These are phyloP conservation scores for Aspergillus awamori DNA, from an alignment of 2,329 filamentous ascomycete genomes.

Conservation along the genomic window DNA sequence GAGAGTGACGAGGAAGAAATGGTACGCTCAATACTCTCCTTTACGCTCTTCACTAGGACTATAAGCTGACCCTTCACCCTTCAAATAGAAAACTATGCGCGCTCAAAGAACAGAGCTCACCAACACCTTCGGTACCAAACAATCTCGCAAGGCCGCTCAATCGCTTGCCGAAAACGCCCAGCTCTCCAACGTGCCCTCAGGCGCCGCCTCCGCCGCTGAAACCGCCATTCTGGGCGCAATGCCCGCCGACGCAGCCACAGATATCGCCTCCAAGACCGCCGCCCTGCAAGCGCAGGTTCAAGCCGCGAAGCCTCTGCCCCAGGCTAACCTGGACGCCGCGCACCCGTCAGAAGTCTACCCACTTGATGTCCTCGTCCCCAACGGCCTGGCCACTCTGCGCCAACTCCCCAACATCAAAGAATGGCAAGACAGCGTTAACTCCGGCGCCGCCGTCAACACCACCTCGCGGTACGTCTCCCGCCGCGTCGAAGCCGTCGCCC, in stretches of 20 bases:
- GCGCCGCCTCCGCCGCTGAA: conserved; percentile 42
- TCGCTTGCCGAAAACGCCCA: conserved; percentile 53
- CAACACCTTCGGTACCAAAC: conserved; percentile 54
- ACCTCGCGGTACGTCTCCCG: conserved; percentile 49
- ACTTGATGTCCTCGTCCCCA: conserved; percentile 46
- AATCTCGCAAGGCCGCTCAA: conserved; percentile 53
- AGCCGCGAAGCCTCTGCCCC: conserved; percentile 50
- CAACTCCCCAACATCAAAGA: conserved; percentile 46
- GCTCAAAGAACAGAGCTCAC: conserved; percentile 48
- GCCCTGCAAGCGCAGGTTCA: conserved; percentile 47
- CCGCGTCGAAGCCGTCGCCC: conserved; percentile 44
- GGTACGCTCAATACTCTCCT: conserved; percentile 23
- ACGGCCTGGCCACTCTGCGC: conserved; percentile 44
- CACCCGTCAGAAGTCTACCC: conserved; percentile 52
- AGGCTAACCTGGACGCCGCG: conserved; percentile 45
- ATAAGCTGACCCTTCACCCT: background rate
- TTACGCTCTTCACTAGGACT: background rate
- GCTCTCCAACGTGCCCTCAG: conserved; percentile 43
- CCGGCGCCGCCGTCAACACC: conserved; percentile 40
- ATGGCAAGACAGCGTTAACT: conserved; percentile 45
- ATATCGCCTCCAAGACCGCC: conserved; percentile 36
- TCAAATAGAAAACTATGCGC: conserved; percentile 39
- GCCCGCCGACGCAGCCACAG: conserved; percentile 37
- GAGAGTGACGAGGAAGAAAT: conserved; percentile 33
- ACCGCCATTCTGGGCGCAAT: conserved; percentile 49